These are phyloP conservation scores for Sequoiadendron giganteum DNA, from an alignment of 75 land plant species.

Conservation along the genomic window DNA sequence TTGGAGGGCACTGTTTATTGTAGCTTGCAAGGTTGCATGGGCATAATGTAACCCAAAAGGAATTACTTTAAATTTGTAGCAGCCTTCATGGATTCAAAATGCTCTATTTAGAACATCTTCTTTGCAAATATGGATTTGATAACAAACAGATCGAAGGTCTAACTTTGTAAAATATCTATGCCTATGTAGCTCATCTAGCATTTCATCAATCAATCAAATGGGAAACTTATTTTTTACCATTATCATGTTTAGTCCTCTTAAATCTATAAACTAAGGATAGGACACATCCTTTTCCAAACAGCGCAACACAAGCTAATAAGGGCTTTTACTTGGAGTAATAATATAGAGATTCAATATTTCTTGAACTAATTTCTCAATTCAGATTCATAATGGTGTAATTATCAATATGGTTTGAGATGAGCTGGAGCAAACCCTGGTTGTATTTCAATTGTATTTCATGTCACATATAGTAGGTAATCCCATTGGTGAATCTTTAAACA, in stretches of 20 bases:
- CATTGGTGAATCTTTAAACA: too few species aligned
- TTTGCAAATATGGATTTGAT: not conserved
- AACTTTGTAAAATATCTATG: not conserved
- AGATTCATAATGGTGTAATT: too few species aligned
- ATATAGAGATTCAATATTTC: not conserved
- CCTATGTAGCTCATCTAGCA: not conserved
- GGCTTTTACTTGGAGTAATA: not conserved
- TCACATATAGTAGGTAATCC: too few species aligned
- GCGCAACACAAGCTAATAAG: not conserved
- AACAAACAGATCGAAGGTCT: not conserved
- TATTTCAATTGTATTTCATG: too few species aligned
- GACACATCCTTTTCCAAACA: not conserved
- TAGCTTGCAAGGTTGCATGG: not conserved
- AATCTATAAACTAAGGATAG: not conserved
- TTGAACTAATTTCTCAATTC: not conserved
- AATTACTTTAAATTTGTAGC: not conserved
- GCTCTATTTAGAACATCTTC: not conserved
- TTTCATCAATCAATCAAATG: not conserved
- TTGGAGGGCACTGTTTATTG: not conserved
- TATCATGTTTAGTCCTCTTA: not conserved
- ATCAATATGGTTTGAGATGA: too few species aligned
- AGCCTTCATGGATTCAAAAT: not conserved
- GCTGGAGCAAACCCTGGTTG: too few species aligned
- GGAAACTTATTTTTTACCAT: not conserved
- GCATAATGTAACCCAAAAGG: not conserved